These are phyloP conservation scores for Diaporthe aspalathi DNA, from an alignment of 2,329 filamentous ascomycete species.

Conservation along the genomic window DNA sequence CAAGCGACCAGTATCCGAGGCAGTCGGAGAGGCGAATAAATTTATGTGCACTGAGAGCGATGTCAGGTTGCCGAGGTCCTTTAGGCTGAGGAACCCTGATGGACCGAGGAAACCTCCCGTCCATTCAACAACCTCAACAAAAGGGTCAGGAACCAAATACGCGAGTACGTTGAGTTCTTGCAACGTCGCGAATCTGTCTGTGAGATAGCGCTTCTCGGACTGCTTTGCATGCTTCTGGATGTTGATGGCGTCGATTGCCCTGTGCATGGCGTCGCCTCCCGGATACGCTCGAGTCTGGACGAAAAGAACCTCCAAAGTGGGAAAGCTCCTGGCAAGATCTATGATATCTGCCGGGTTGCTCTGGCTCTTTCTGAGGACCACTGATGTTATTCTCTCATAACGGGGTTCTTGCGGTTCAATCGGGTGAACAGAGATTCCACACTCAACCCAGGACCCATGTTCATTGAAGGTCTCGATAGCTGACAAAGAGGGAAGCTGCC, in stretches of 20 bases:
- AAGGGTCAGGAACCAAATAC: no score
- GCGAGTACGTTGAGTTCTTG: not conserved
- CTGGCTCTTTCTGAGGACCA: not conserved
- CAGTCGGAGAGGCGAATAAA: not conserved
- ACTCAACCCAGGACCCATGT: not conserved
- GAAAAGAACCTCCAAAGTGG: not conserved
- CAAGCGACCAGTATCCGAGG: not conserved
- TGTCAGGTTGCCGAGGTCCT: not conserved
- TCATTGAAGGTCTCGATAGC: not conserved
- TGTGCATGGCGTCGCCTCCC: not conserved
- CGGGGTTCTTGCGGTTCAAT: fast-evolving
- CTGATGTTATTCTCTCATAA: not conserved
- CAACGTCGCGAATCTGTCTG: not conserved
- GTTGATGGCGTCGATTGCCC: not conserved
- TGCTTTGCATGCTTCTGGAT: fast-evolving
- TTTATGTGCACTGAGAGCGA: not conserved
- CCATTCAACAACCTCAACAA: no score
- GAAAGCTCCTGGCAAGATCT: no score
- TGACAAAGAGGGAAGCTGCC: not conserved
- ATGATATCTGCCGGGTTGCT: not conserved
- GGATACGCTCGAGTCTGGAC: not conserved
- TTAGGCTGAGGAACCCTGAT: not conserved
- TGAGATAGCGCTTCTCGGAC: not conserved
- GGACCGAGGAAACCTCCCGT: not conserved
- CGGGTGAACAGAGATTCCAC: not conserved